Percentiles rank a stretch among this genome's conserved stretches.
These are phyloP conservation scores for Cladosporium cucumerinum DNA, from an alignment of 2,329 filamentous ascomycete species.

Conservation along the genomic window DNA sequence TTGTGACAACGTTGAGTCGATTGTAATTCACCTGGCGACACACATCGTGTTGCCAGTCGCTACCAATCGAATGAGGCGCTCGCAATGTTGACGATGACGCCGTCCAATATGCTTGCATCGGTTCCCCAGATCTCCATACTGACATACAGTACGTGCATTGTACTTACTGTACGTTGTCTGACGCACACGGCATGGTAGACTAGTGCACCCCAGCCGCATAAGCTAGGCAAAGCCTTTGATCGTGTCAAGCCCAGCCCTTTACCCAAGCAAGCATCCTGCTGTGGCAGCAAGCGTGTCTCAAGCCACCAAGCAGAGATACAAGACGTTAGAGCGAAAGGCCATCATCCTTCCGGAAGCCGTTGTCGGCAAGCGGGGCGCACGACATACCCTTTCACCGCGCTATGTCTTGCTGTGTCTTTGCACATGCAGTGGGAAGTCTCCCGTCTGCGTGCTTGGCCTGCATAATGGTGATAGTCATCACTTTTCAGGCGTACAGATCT, in stretches of 20 bases:
- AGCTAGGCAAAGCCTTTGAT: not conserved
- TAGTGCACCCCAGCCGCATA: not conserved
- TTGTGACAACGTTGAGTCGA: not conserved
- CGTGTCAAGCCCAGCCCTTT: not conserved
- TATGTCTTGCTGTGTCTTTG: not conserved
- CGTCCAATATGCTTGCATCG: not conserved
- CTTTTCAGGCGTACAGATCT: conserved; percentile 5
- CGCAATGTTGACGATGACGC: not conserved
- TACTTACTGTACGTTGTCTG: too few relatives aligned
- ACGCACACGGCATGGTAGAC: not conserved
- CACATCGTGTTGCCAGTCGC: not conserved
- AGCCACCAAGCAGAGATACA: conserved; percentile 6
- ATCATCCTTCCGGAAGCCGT: not conserved
- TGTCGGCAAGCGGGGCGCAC: not conserved
- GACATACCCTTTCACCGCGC: conserved; percentile 14
- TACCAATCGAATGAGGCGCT: not conserved
- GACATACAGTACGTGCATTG: not conserved
- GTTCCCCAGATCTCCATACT: not conserved
- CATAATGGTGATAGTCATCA: conserved; percentile 12
- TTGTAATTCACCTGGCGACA: not conserved
- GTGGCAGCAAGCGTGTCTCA: not conserved
- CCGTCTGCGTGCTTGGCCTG: conserved; percentile 12
- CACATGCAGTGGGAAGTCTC: conserved; percentile 5
- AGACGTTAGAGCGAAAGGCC: not conserved
- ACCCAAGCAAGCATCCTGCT: not conserved